Evolutionary conservation across 768 basidiomycete genomes (phyloP), one percentile per base, ranked within the genome.

Genomic region (Fibroporia radiculosa): DNA sequence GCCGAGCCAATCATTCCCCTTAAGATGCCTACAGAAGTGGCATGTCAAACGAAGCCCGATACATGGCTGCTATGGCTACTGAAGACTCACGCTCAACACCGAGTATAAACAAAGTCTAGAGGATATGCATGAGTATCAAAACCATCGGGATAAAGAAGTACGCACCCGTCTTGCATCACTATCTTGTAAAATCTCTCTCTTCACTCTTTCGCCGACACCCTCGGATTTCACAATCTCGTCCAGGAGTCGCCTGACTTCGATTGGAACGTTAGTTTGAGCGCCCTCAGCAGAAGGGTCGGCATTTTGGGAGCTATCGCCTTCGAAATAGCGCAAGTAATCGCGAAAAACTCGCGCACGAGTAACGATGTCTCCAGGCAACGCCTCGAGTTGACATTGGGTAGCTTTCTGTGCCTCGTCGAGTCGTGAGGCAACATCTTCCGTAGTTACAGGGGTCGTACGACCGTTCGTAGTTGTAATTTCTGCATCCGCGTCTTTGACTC

Each of bases 11-110:
- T 49, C 32, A 57, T 45, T 10, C 46, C 50, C 35, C 48, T 46
- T 13, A 57, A 26, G 12, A 51, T 49, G 11, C 48, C 55, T 54
- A 16, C 4, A 11, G 16, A 4, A n/a, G 14, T n/a, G 4, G 18
- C 11, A 22, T 19, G 23, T 11, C 12, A n/a, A 18, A 12, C 1
- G 13, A 24, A 22, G 20, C 1, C 19, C 13, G 13, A 26, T 10
- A 27, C 20, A 6, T 4, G n/a, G 4, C 6, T n/a, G 12, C 26
- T 20, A 16, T 3, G 18, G 12, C 28, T 14, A 14, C 7, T 4
- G 16, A 18, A 12, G 14, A 60, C 70, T 56, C 48, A 74, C 73
- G 67, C 56, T 76, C 73, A 16, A 76, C 61, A 28, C 66, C 69
- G 14, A 76, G 55, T 54, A 67, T 57, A 51, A 74, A 60, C 19